These are phyloP conservation scores for Paulownia fortunei DNA, from an alignment of 257 asterid genomes.

Conservation along the genomic window DNA sequence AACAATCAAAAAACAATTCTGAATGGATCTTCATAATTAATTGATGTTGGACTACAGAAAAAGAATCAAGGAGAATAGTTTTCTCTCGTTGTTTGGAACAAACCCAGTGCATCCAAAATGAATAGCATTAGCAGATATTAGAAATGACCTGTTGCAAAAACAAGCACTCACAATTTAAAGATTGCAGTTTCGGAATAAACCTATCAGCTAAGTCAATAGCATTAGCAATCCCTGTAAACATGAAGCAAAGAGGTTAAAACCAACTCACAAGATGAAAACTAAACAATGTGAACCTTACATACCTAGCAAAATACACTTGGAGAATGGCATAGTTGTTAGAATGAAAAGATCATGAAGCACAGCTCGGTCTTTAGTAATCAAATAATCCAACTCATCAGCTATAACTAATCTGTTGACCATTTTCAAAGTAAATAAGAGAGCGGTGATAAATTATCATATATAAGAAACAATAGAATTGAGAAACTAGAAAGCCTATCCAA, in stretches of 20 bases:
- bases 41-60: neutral
- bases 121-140: slow-evolving; percentile 12
- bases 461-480: neutral
- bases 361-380: slow-evolving; percentile 82
- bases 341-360: slow-evolving; percentile 95
- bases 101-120: neutral
- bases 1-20: slow-evolving; percentile 1
- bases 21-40: neutral
- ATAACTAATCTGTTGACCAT: slow-evolving; percentile 66
- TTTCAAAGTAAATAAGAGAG: slow-evolving; percentile 2
- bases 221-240: slow-evolving; percentile 86
- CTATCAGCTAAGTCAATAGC: slow-evolving; percentile 96
- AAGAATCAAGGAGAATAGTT: neutral
- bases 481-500: slow-evolving; percentile 6
- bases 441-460: neutral
- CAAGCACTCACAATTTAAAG: slow-evolving; percentile 78
- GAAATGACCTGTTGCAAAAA: slow-evolving; percentile 11
- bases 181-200: slow-evolving; percentile 90
- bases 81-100: neutral
- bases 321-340: slow-evolving; percentile 84
- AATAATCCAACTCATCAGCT: slow-evolving; percentile 96
- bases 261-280: slow-evolving; percentile 15
- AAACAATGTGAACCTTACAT: slow-evolving; percentile 31
- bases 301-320: slow-evolving; percentile 94
- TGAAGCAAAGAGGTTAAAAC: slow-evolving; percentile 35